A percentile compares a stretch with the other conserved stretches of the same genome.
phyloP scores from a whole-genome alignment of 257 asterid genomes.

The Nicotiana tabacum region DNA sequence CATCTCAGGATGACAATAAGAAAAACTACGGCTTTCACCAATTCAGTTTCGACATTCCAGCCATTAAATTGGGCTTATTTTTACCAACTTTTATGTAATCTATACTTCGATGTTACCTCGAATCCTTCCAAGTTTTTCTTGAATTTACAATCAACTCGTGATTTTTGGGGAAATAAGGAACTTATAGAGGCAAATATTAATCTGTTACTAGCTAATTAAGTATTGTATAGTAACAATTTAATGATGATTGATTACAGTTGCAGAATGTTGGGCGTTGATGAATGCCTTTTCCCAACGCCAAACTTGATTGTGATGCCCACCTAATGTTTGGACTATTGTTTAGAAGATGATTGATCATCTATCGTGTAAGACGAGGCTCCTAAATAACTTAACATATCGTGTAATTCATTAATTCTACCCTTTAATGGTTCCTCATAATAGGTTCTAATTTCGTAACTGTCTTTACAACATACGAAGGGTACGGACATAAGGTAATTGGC shows the following conservation, averaged over 20 bases:
- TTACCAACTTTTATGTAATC: no score
- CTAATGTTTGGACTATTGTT: not conserved
- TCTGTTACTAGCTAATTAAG: not conserved
- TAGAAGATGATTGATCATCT: not conserved
- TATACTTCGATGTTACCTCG: not conserved
- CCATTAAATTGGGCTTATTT: no score
- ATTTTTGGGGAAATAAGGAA: not conserved
- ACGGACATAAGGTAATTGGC: not conserved
- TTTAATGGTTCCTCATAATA: not conserved
- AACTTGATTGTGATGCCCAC: not conserved
- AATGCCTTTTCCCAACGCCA: not conserved
- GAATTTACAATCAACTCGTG: not conserved
- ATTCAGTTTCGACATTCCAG: no score
- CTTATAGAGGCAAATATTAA: not conserved
- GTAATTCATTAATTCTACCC: no score
- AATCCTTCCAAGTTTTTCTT: not conserved
- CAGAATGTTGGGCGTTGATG: not conserved
- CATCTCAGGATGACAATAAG: no score
- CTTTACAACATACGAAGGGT: not conserved
- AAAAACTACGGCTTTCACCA: no score
- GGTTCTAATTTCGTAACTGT: not conserved
- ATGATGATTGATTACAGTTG: not conserved
- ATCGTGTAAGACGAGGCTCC: no score
- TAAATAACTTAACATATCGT: no score
- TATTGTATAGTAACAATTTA: not conserved